Conservation (phyloP, 495 filamentous ascomycete species). For the Lasiosphaeria miniovina region DNA sequence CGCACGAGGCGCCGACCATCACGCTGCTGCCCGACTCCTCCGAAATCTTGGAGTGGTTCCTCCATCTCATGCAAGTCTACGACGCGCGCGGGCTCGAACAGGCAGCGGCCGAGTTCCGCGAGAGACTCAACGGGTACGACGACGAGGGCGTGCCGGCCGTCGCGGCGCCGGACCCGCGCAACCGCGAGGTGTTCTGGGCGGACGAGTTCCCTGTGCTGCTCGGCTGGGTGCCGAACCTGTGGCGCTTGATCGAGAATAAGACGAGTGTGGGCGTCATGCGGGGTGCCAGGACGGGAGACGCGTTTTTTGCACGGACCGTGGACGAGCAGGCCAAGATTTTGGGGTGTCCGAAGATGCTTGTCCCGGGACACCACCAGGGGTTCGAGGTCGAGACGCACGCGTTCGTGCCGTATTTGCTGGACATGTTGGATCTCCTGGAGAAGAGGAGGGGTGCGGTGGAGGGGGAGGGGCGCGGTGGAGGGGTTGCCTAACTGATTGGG, state of each 20-base stretch:
- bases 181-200: conserved; percentile 23
- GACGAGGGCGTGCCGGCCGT: conserved; percentile 18
- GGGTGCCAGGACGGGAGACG: conserved; percentile 22
- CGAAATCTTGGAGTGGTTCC: conserved; percentile 16
- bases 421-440: conserved; percentile 15
- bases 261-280: conserved; percentile 24
- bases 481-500: no score
- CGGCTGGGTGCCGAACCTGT: conserved; percentile 23
- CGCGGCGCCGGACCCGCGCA: conserved; percentile 11
- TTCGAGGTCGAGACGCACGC: conserved; percentile 26
- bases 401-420: conserved; percentile 21
- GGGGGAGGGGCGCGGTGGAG: no score
- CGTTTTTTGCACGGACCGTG: conserved; percentile 24
- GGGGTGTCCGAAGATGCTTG: conserved; percentile 15
- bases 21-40: conserved; percentile 22
- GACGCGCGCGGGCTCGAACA: conserved; percentile 13
- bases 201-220: conserved; percentile 23
- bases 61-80: conserved; percentile 18
- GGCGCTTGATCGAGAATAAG: conserved; percentile 17
- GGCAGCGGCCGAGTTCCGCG: conserved; percentile 10
- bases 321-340: conserved; percentile 24
- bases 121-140: conserved; percentile 18
- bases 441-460: background rate
- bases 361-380: conserved; percentile 30
- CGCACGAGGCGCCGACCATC: conserved; percentile 26